A percentile compares a stretch with the other conserved stretches of the same genome.
Conservation (phyloP, 352 stramenopile species). For the Phytophthora idaei region DNA sequence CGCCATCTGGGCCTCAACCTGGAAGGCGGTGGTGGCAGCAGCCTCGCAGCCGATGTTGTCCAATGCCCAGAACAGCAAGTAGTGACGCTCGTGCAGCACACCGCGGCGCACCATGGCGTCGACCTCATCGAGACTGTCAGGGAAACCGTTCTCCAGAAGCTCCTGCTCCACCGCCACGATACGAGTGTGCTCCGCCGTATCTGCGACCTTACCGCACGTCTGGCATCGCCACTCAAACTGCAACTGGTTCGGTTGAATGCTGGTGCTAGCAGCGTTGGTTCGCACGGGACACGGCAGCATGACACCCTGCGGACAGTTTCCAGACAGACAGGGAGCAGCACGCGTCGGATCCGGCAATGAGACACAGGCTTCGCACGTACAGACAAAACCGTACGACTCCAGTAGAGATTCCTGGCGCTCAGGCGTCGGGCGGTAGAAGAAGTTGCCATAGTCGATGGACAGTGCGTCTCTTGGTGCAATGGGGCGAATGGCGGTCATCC, state of each 20-base stretch:
- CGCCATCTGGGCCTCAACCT: slow-evolving; percentile 35
- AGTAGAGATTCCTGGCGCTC: slow-evolving; percentile 64
- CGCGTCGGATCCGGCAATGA: slow-evolving; percentile 57
- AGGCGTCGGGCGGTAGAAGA: slow-evolving; percentile 71
- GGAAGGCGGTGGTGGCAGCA: slow-evolving; percentile 38
- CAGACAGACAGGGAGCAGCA: slow-evolving; percentile 54
- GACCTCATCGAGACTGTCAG: slow-evolving; percentile 63
- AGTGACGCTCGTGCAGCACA: slow-evolving; percentile 72
- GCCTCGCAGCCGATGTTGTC: slow-evolving; percentile 74
- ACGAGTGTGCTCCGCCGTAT: slow-evolving; percentile 32
- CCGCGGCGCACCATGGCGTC: slow-evolving; percentile 49
- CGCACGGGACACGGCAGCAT: slow-evolving; percentile 54
- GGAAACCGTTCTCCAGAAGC: slow-evolving; percentile 66
- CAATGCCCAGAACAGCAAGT: slow-evolving; percentile 79
- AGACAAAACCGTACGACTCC: slow-evolving; percentile 73
- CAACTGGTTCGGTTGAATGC: slow-evolving; percentile 39
- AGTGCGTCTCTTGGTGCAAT: slow-evolving; percentile 65
- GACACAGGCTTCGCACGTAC: slow-evolving; percentile 61
- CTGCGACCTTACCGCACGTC: slow-evolving; percentile 44
- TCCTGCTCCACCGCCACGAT: slow-evolving; percentile 57
- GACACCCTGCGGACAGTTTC: slow-evolving; percentile 41
- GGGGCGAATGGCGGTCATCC: slow-evolving; percentile 76
- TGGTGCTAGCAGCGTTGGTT: slow-evolving; percentile 26
- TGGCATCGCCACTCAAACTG: slow-evolving; percentile 66
- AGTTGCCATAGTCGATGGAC: slow-evolving; percentile 83